These are phyloP conservation scores for Phialophora expanda DNA, from an alignment of 2,329 filamentous ascomycete species.

Conservation along the genomic window DNA sequence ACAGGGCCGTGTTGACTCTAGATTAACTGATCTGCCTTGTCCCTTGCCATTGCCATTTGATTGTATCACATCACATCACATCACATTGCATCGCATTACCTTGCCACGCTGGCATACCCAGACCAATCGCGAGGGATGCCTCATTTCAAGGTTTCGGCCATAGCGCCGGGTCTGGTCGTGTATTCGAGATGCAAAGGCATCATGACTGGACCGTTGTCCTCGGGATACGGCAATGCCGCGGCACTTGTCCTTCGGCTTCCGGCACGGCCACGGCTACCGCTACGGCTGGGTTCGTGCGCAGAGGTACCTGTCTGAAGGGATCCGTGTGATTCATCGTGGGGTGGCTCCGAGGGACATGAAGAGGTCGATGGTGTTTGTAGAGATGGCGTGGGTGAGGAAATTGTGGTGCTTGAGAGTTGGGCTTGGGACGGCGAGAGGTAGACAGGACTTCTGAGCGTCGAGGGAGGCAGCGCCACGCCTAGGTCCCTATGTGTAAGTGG, in stretches of 20 bases:
- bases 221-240: conserved; percentile 1
- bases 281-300: not conserved
- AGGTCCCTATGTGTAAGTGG: not conserved
- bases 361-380: not conserved
- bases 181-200: conserved; percentile 15
- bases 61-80: not conserved
- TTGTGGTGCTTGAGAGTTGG: not conserved
- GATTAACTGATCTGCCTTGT: not conserved
- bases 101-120: too few relatives aligned
- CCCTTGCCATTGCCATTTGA: not conserved
- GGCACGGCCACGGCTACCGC: not conserved
- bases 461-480: not conserved
- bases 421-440: not conserved
- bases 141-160: not conserved
- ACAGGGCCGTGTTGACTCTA: too few relatives aligned
- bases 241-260: not conserved
- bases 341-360: not conserved
- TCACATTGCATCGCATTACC: too few relatives aligned
- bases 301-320: not conserved
- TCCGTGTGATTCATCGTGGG: not conserved
- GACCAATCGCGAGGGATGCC: too few relatives aligned
- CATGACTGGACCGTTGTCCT: not conserved
- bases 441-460: not conserved
- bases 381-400: not conserved
- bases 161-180: not conserved